phyloP scores from a whole-genome alignment of 2,329 filamentous ascomycete genomes.

The Sordariomycetes sp. region DNA sequence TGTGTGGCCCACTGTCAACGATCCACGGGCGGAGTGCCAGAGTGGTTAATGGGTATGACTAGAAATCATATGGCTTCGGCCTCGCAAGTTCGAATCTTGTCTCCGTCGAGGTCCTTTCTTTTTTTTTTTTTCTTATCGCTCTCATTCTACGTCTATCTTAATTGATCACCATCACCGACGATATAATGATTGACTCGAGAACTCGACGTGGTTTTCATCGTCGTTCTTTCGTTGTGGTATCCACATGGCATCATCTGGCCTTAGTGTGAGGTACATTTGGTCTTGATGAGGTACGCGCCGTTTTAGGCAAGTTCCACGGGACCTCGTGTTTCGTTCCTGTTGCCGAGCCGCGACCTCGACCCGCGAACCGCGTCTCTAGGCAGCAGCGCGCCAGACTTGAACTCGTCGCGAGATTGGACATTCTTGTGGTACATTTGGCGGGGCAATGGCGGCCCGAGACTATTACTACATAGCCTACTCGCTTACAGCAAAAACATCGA shows the following conservation, averaged over 20 bases:
- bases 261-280: too few species aligned
- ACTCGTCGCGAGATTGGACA: neutral
- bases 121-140: neutral
- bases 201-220: too few species aligned
- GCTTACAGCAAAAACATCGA: too few species aligned
- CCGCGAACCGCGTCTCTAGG: neutral
- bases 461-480: too few species aligned
- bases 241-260: too few species aligned
- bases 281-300: too few species aligned
- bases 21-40: neutral
- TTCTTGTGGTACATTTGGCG: neutral
- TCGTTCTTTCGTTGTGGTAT: neutral
- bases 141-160: neutral
- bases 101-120: neutral
- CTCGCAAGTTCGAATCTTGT: neutral
- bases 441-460: neutral
- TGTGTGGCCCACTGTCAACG: neutral
- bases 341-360: neutral
- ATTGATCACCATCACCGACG: too few species aligned
- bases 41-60: conserved; percentile 1
- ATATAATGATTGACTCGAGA: too few species aligned
- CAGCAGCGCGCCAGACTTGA: neutral
- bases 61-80: conserved; percentile 1
- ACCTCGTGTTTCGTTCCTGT: neutral
- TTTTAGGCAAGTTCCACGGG: neutral